These are phyloP conservation scores for Gaeumannomyces sp. DNA, from an alignment of 2,329 filamentous ascomycete genomes.

Conservation along the genomic window DNA sequence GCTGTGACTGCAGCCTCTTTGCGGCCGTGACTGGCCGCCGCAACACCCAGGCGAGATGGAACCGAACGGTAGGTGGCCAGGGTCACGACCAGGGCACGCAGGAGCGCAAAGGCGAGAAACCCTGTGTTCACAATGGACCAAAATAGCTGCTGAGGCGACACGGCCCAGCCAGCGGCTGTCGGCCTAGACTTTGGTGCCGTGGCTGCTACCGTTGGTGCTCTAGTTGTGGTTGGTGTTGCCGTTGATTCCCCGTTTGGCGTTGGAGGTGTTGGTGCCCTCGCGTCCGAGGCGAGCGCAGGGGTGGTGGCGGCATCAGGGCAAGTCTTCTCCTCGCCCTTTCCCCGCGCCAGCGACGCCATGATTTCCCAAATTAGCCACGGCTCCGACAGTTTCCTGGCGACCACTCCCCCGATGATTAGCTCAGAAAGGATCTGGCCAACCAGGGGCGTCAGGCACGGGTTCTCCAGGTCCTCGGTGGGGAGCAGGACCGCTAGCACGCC, in stretches of 20 bases:
- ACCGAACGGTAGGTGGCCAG: conserved; percentile 63
- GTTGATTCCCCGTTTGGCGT: conserved; percentile 12
- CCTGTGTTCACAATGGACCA: conserved; percentile 50
- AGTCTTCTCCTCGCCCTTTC: conserved; percentile 23
- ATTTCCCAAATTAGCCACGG: conserved; percentile 86
- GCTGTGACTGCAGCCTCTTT: background rate
- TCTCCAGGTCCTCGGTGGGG: conserved; percentile 87
- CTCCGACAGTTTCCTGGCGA: conserved; percentile 76
- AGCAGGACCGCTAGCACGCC: conserved; percentile 76
- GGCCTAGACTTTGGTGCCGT: too few relatives aligned
- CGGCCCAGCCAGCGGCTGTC: background rate
- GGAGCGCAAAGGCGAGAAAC: conserved; percentile 50
- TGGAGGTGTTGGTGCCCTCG: conserved; percentile 7
- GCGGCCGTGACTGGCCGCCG: background rate
- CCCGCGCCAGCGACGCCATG: conserved; percentile 62
- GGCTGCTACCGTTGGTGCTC: too few relatives aligned
- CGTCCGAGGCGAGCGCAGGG: background rate
- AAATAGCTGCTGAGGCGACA: conserved; percentile 42
- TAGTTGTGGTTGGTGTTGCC: background rate
- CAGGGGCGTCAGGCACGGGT: conserved; percentile 74
- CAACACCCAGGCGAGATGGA: conserved; percentile 39
- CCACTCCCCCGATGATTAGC: conserved; percentile 76
- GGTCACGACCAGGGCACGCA: conserved; percentile 60
- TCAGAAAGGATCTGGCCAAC: conserved; percentile 86
- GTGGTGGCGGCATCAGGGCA: background rate